Evolutionary conservation across 2,329 filamentous ascomycete genomes (phyloP).

Genomic region (Calonectria honghensis): DNA sequence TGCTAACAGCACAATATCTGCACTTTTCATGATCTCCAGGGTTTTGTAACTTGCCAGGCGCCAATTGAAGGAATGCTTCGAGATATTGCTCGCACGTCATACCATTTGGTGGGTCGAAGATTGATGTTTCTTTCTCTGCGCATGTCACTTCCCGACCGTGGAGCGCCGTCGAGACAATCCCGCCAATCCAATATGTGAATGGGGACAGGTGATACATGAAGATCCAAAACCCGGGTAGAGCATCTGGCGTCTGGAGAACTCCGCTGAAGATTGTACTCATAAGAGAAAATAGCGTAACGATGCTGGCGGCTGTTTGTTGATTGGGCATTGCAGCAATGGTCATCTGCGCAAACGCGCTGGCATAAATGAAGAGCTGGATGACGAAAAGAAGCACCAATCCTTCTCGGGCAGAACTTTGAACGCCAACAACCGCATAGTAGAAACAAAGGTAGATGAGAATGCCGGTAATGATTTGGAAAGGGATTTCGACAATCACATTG

Average conservation of each 20-base stretch:
- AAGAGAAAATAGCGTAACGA: conserved; percentile 76
- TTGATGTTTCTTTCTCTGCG: conserved; percentile 73
- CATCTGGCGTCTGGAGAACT: conserved; percentile 75
- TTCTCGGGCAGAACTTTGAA: conserved; percentile 72
- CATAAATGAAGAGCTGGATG: conserved; percentile 81
- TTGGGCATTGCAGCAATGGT: conserved; percentile 82
- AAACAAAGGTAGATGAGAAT: conserved; percentile 79
- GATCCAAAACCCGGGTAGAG: conserved; percentile 83
- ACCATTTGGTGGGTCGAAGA: conserved; percentile 78
- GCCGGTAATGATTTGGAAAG: conserved; percentile 80
- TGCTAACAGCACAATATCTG: conserved; percentile 78
- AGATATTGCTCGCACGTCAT: conserved; percentile 80
- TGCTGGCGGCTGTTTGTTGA: conserved; percentile 79
- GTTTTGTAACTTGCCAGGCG: conserved; percentile 78
- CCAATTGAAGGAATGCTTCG: conserved; percentile 68
- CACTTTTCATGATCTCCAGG: conserved; percentile 73
- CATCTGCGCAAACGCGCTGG: conserved; percentile 83
- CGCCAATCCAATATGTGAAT: conserved; percentile 81
- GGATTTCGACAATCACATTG: conserved; percentile 83
- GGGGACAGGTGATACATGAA: conserved; percentile 83
- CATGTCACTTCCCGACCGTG: conserved; percentile 73
- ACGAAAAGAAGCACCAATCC: conserved; percentile 79
- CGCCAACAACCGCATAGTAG: conserved; percentile 79
- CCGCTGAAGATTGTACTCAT: conserved; percentile 78
- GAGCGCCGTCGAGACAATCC: conserved; percentile 80